These are phyloP conservation scores for Dentipellis sp. DNA, from an alignment of 768 basidiomycete species.

Conservation along the genomic window DNA sequence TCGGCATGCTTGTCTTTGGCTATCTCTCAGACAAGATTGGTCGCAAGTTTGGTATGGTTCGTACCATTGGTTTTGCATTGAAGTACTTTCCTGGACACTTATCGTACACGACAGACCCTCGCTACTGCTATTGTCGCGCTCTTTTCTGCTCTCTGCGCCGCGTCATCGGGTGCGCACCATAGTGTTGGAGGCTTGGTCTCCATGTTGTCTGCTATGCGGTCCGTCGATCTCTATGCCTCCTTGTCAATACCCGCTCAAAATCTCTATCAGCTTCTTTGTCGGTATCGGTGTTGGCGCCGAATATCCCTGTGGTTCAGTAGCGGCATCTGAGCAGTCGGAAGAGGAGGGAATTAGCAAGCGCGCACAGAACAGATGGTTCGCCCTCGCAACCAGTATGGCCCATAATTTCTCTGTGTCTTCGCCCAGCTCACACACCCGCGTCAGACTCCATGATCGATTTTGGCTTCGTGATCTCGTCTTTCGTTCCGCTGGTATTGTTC, in stretches of 20 bases:
- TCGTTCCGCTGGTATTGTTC: slow-evolving; percentile 76
- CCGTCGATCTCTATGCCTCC: slow-evolving; percentile 35
- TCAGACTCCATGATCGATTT: slow-evolving; percentile 79
- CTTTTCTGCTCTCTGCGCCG: slow-evolving; percentile 78
- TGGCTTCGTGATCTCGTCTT: slow-evolving; percentile 71
- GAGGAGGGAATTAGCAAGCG: slow-evolving; percentile 69
- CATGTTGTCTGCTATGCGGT: slow-evolving; percentile 75
- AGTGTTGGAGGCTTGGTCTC: slow-evolving; percentile 61
- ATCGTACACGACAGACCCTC: slow-evolving; percentile 45
- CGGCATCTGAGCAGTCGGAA: slow-evolving; percentile 86
- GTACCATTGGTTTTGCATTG: slow-evolving; percentile 10
- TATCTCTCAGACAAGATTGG: slow-evolving; percentile 83
- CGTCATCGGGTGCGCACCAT: slow-evolving; percentile 69
- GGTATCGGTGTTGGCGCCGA: slow-evolving; percentile 87
- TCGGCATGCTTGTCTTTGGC: slow-evolving; percentile 79
- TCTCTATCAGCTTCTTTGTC: slow-evolving; percentile 56
- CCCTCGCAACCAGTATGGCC: slow-evolving; percentile 75
- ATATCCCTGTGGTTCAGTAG: slow-evolving; percentile 86
- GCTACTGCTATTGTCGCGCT: slow-evolving; percentile 79
- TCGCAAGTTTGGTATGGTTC: slow-evolving; percentile 67
- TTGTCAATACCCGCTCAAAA: not conserved
- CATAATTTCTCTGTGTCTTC: not conserved
- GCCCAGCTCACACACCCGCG: slow-evolving; percentile 4
- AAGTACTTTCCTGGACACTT: not conserved
- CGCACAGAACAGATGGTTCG: slow-evolving; percentile 80